Percentiles rank a stretch among this genome's conserved stretches.
These are phyloP conservation scores for Pseudodiploospora longispora DNA, from an alignment of 2,329 filamentous ascomycete genomes.

Conservation along the genomic window DNA sequence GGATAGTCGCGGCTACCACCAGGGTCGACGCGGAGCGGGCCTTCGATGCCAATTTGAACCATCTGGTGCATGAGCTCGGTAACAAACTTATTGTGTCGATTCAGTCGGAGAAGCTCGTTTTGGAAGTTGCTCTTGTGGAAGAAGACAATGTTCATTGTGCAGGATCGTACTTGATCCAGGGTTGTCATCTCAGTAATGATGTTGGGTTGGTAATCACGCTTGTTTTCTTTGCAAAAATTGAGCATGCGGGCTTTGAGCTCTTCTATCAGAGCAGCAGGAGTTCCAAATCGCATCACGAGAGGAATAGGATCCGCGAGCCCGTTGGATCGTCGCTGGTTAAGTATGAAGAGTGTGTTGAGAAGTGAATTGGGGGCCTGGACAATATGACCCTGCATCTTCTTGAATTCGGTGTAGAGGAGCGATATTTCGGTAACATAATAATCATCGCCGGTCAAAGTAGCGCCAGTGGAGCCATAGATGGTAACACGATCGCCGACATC, in stretches of 20 bases:
- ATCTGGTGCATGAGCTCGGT: constrained; percentile 84
- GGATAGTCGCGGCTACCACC: constrained; percentile 63
- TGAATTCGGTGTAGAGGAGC: constrained; percentile 91
- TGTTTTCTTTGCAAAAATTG: constrained; percentile 75
- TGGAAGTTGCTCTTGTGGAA: constrained; percentile 98
- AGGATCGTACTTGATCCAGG: constrained; percentile 74
- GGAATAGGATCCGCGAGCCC: constrained; percentile 79
- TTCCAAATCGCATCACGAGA: constrained; percentile 82
- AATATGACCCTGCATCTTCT: constrained; percentile 96
- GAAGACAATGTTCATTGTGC: constrained; percentile 87
- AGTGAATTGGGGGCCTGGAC: constrained; percentile 94
- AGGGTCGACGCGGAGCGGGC: constrained; percentile 53
- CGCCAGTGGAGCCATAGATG: constrained; percentile 82
- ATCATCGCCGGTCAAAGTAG: constrained; percentile 72
- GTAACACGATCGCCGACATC: constrained; percentile 91
- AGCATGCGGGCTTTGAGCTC: constrained; percentile 70
- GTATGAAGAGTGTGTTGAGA: constrained; percentile 85
- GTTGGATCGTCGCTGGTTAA: constrained; percentile 87
- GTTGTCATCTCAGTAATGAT: constrained; percentile 78
- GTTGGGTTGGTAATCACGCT: constrained; percentile 80
- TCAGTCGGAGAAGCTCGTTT: constrained; percentile 83
- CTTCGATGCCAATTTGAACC: constrained; percentile 76
- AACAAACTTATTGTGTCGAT: constrained; percentile 89
- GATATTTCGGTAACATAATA: constrained; percentile 96
- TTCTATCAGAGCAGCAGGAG: constrained; percentile 74